Evolutionary conservation across 2,329 filamentous ascomycete species (phyloP).

Genomic region (Neophaeococcomyces mojaviensis): DNA sequence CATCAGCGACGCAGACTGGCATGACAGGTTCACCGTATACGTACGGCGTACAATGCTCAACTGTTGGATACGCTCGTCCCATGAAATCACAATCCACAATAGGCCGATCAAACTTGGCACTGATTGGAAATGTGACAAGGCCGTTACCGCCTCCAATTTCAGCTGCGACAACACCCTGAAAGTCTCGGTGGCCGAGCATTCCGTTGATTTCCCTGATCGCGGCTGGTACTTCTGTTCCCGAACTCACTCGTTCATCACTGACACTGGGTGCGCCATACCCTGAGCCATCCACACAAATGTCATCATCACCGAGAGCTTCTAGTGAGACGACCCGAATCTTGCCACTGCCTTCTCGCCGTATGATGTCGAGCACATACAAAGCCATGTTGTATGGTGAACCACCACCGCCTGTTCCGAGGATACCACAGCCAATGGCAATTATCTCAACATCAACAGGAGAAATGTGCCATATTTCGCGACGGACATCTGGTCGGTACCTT

Average conservation of each 20-base stretch:
- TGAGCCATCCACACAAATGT: slow-evolving; percentile 36
- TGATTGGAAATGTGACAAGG: slow-evolving; percentile 25
- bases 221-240: slow-evolving; percentile 23
- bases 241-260: slow-evolving; percentile 23
- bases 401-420: slow-evolving; percentile 35
- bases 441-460: slow-evolving; percentile 32
- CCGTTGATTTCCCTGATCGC: slow-evolving; percentile 32
- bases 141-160: slow-evolving; percentile 36
- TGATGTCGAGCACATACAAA: slow-evolving; percentile 35
- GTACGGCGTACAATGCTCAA: slow-evolving; percentile 38
- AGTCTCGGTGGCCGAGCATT: slow-evolving; percentile 28
- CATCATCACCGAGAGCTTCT: slow-evolving; percentile 31
- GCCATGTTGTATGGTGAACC: slow-evolving; percentile 39
- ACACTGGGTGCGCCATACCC: slow-evolving; percentile 38
- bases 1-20: slow-evolving; percentile 33
- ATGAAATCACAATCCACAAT: slow-evolving; percentile 43
- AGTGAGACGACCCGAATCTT: slow-evolving; percentile 37
- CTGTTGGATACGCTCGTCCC: slow-evolving; percentile 42
- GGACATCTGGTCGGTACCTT: slow-evolving; percentile 28
- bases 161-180: slow-evolving; percentile 30
- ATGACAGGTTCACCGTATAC: slow-evolving; percentile 36
- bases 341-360: slow-evolving; percentile 29
- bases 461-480: slow-evolving; percentile 30
- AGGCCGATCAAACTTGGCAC: slow-evolving; percentile 30
- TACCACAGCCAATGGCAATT: slow-evolving; percentile 31